Conservation (phyloP, 768 basidiomycete species). For the Boletus speciosus region DNA sequence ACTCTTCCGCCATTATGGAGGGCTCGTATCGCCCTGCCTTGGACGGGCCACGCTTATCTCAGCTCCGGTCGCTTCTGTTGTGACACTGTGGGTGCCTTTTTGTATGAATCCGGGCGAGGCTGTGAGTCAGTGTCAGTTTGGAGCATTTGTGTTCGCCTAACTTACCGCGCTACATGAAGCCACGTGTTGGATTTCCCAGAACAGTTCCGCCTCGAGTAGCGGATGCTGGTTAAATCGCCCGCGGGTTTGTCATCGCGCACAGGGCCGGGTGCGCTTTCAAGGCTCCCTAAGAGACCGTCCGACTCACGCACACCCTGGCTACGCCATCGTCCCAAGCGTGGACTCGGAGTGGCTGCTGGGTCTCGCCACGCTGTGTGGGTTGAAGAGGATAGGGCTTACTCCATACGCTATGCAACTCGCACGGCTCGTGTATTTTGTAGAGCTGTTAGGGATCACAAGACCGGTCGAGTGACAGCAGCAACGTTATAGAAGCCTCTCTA, state of each 20-base stretch:
- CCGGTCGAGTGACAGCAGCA: slow-evolving; percentile 13
- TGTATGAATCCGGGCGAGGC: background rate
- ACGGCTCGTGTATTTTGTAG: slow-evolving; percentile 8
- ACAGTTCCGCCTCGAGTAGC: slow-evolving; percentile 16
- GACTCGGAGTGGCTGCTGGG: background rate
- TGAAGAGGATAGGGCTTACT: background rate
- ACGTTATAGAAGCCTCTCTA: slow-evolving; percentile 26
- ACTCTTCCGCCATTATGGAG: background rate
- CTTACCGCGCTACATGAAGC: background rate
- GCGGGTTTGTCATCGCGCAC: slow-evolving; percentile 24
- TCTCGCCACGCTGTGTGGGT: background rate
- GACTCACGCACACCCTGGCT: slow-evolving; percentile 1
- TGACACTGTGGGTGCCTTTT: background rate
- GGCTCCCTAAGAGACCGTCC: background rate
- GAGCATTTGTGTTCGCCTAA: slow-evolving; percentile 23
- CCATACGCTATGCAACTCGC: slow-evolving; percentile 7
- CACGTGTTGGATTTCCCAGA: slow-evolving; percentile 19
- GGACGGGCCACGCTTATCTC: background rate
- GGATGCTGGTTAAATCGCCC: slow-evolving; percentile 12
- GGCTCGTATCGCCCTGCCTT: background rate
- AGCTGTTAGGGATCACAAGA: slow-evolving; percentile 26
- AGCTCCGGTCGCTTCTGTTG: background rate
- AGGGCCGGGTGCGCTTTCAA: slow-evolving; percentile 4
- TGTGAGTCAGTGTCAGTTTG: slow-evolving; percentile 12
- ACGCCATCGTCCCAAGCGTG: slow-evolving; percentile 6